Base-by-base conservation (phyloP, 208 protist species). In the Vickermania spadyakhi region DNA sequence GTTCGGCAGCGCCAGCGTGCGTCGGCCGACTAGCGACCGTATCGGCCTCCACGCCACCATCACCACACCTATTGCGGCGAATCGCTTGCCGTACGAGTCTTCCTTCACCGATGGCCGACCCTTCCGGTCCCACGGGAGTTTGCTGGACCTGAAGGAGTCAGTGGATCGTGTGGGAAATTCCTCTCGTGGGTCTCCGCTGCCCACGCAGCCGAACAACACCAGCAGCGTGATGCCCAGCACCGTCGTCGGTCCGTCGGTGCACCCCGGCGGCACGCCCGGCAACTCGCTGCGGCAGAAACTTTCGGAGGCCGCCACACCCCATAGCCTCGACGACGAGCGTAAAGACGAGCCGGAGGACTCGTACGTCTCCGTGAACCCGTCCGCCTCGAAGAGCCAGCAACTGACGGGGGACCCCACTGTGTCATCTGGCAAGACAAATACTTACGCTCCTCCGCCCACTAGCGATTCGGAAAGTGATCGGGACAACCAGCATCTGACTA, bases 391-490 rank as follows among this genome's bases (percentile, higher is more conserved):
- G 36, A 45, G 36, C 36, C 36, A 18, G 36, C 36, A 45, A 7
- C 36, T 7, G 11, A 45, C 11, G 7, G 36, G 11, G 11, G 36
- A 45, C 36, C 36, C 36, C 11, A 45, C 36, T n/a, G 7, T 18
- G 11, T 45, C 36, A n/a, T 55, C 51, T 23, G 51, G 13, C 51
- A 27, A 27, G 21, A 23, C 11, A 23, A 72, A 52, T 28, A 66
- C 79, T 52, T 80, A 80, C 64, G 31, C 58, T 14, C 85, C 85
- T 3, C 76, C 75, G 3, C 79, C 78, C 2, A 79, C 65, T 7
- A 93, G 81, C 65, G 81, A 93, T 66, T 70, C 84, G 23, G 81
- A 93, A 62, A 87, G 77, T 52, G 85, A 89, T 52, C 67, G 75
- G 1, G 79, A 81, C 25, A 93, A 93, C 57, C 69, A 78, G 28